These are phyloP conservation scores for Colletotrichum lindemuthianum DNA, from an alignment of 2,329 filamentous ascomycete genomes.

Conservation along the genomic window DNA sequence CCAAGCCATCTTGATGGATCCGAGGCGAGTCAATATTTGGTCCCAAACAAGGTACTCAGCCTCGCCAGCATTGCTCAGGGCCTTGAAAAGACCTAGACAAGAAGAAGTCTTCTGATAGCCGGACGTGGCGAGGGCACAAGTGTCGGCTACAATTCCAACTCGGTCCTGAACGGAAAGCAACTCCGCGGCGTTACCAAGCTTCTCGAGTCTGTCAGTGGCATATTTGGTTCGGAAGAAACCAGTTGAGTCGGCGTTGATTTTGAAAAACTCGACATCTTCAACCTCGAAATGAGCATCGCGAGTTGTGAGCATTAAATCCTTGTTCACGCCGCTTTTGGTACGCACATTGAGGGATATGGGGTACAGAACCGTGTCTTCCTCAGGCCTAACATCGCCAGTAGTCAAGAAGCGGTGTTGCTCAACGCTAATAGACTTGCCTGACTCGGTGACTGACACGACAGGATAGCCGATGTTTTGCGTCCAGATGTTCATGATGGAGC, in stretches of 20 bases:
- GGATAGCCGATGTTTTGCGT: constrained; percentile 96
- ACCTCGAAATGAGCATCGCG: constrained; percentile 84
- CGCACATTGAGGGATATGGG: constrained; percentile 89
- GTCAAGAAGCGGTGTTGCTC: constrained; percentile 96
- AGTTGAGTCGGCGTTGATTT: constrained; percentile 94
- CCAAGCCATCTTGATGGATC: constrained; percentile 85
- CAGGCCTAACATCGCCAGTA: constrained; percentile 91
- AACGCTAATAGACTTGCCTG: constrained; percentile 78
- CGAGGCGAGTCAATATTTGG: constrained; percentile 84
- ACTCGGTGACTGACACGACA: constrained; percentile 82
- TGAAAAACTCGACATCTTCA: constrained; percentile 87
- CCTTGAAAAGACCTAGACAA: constrained; percentile 84
- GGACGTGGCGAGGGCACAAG: constrained; percentile 86
- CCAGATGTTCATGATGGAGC: constrained; percentile 94
- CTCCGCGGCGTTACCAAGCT: constrained; percentile 88
- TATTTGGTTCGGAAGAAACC: constrained; percentile 94
- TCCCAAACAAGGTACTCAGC: constrained; percentile 95
- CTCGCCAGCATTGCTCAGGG: constrained; percentile 81
- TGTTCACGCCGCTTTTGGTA: constrained; percentile 84
- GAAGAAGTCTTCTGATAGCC: constrained; percentile 95
- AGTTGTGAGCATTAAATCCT: constrained; percentile 68
- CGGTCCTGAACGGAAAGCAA: constrained; percentile 88
- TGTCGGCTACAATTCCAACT: constrained; percentile 94
- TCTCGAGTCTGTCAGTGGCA: constrained; percentile 81
- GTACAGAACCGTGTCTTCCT: constrained; percentile 89